Evolutionary conservation across 257 asterid species (phyloP).

Genomic region (Nicotiana noctiflora): DNA sequence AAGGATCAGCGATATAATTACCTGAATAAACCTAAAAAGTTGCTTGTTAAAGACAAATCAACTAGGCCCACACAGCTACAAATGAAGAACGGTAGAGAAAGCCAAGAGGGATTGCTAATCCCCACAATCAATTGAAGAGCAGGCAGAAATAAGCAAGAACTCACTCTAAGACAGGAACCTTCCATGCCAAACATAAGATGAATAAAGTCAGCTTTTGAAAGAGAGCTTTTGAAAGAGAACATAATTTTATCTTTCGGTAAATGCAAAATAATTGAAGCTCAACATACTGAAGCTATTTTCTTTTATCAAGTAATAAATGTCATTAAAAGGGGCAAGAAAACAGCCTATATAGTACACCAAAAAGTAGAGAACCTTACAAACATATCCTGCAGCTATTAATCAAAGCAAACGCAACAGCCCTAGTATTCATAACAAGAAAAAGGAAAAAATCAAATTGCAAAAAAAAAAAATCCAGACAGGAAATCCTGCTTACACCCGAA

Average conservation of each 20-base stretch:
- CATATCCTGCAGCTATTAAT: neutral
- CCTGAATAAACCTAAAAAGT: slow-evolving; percentile 98
- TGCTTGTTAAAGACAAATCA: slow-evolving; percentile 94
- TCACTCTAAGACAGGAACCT: slow-evolving; percentile 96
- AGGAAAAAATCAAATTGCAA: neutral
- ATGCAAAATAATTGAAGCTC: slow-evolving; percentile 1
- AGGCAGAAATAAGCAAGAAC: slow-evolving; percentile 88
- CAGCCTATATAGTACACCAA: too few relatives aligned
- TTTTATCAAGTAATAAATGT: too few relatives aligned
- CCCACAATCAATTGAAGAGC: slow-evolving; percentile 92
- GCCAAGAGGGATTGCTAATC: slow-evolving; percentile 98
- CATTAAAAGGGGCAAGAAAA: too few relatives aligned
- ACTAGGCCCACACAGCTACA: slow-evolving; percentile 97
- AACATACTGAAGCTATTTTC: neutral
- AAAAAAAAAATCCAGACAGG: neutral
- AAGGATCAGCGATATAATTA: slow-evolving; percentile 15
- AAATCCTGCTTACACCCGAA: neutral
- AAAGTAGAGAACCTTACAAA: too few relatives aligned
- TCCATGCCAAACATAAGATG: slow-evolving; percentile 18
- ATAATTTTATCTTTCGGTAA: neutral
- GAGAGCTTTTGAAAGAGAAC: neutral
- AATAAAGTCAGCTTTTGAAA: slow-evolving; percentile 5
- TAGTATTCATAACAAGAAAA: neutral
- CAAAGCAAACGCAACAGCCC: neutral
- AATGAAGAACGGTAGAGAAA: slow-evolving; percentile 84